Base-by-base conservation (phyloP, 2,329 filamentous ascomycete species). In the Penicillium sp. region DNA sequence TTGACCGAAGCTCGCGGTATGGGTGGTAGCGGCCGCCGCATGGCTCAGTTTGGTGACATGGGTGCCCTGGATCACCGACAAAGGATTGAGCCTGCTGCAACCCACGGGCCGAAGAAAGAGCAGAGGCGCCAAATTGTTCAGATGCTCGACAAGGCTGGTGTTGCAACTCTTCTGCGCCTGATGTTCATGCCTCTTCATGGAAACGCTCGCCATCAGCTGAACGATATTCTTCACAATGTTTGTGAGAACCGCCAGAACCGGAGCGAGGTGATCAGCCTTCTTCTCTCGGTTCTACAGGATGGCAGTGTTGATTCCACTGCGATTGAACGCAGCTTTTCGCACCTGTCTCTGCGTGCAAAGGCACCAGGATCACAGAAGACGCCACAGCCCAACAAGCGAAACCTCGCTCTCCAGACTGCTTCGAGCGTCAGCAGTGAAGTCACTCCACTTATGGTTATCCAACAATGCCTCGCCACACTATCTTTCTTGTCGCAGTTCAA, bases 131-230 rank as follows among this genome's bases (percentile, higher is more conserved):
- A 90, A 19, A 89, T 95, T 54, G 89, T 96, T 23, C 94, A 99
- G 70, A 96, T 99, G 88, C 84, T 99, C 29, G 94, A 99, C 73
- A 97, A 96, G 75, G 84, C 92, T 43, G 94, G 95, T 26, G 87
- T 99, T 61, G 94, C 95, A 26, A 97, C 94, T n/a, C 79, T 99
- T 32, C 81, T 99, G 40, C 90, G 95, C n/a, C 82, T 99, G 9
- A 97, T 99, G 93, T 99, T 99, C 71, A 91, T 97, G 65, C 89
- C 90, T 44, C 90, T 97, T 61, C 90, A 93, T 60, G 90, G 90
- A 19, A 94, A 90, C 58, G 88, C 94, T 45, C 90, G 91, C 61
- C 85, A 82, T 58, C 89, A 91, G 56, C 81, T 99, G 49, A 93
- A 94, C 69, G 87, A 88, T 51, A 90, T 99, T 49, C 86, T 99